Conservation (phyloP, 345 rosid genomes). For the Erysimum cheiranthoides region DNA sequence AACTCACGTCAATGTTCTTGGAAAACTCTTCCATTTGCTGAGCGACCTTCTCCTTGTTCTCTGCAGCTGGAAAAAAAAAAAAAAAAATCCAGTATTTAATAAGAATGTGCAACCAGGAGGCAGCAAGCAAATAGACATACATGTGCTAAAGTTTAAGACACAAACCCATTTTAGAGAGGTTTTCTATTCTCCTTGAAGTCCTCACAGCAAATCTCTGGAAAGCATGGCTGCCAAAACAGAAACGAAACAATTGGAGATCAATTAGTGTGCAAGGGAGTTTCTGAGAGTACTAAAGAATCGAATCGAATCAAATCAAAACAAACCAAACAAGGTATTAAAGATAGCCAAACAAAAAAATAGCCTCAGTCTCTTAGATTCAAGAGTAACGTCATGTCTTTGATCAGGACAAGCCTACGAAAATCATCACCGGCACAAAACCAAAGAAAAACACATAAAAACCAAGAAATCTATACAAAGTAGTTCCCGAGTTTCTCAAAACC, state of each 20-base stretch:
- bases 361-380: slow-evolving; percentile 44
- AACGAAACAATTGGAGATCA: neutral
- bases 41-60: slow-evolving; percentile 59
- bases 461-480: neutral
- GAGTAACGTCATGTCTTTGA: slow-evolving; percentile 35
- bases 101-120: neutral
- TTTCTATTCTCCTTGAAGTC: slow-evolving; percentile 73
- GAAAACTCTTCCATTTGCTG: slow-evolving; percentile 66
- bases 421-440: slow-evolving; percentile 46
- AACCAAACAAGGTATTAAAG: neutral
- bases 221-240: slow-evolving; percentile 56
- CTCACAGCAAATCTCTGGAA: slow-evolving; percentile 94
- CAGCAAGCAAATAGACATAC: neutral
- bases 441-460: neutral
- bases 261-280: neutral
- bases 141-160: neutral
- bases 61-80: slow-evolving; percentile 52
- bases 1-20: slow-evolving; percentile 50
- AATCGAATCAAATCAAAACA: neutral
- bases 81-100: neutral
- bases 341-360: neutral
- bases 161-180: slow-evolving; percentile 62
- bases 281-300: neutral
- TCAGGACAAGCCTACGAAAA: slow-evolving; percentile 58
- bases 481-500: neutral